phyloP scores from a whole-genome alignment of 352 stramenopile species.

The Phytophthora capsici region DNA sequence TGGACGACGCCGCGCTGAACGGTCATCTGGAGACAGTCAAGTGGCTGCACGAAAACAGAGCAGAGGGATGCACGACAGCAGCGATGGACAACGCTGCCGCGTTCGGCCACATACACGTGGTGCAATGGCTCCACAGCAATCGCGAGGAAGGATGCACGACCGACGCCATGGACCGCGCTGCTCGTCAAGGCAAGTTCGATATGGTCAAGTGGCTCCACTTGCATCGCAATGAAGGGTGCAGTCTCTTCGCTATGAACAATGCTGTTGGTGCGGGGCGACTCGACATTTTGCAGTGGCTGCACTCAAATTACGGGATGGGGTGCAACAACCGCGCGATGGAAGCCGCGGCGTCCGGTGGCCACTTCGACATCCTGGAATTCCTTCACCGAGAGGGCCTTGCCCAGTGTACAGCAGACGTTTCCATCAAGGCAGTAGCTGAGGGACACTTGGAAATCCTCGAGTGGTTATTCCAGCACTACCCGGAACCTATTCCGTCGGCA shows the following conservation, averaged over 20 bases:
- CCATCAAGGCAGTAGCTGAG: constrained; percentile 31
- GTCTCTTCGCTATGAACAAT: constrained; percentile 30
- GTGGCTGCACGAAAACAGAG: constrained; percentile 22
- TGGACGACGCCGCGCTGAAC: constrained; percentile 27
- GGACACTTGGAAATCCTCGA: constrained; percentile 42
- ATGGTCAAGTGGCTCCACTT: constrained; percentile 39
- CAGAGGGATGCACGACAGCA: constrained; percentile 22
- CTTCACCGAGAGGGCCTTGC: constrained; percentile 27
- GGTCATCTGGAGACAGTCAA: constrained; percentile 16
- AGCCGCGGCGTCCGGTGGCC: constrained; percentile 26
- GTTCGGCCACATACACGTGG: constrained; percentile 36
- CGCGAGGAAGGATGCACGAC: constrained; percentile 29
- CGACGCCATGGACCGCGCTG: constrained; percentile 40
- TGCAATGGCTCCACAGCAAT: constrained; percentile 37
- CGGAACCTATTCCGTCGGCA: constrained; percentile 28
- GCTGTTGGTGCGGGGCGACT: constrained; percentile 27
- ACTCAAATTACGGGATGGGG: constrained; percentile 19
- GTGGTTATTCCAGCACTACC: constrained; percentile 38
- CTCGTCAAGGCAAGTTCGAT: constrained; percentile 38
- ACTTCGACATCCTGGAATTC: constrained; percentile 47
- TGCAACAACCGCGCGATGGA: constrained; percentile 35
- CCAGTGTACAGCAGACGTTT: constrained; percentile 25
- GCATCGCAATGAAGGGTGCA: constrained; percentile 37
- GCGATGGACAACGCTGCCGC: constrained; percentile 28
- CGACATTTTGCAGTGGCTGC: constrained; percentile 41